Base-by-base conservation (phyloP, 1,284 basidiomycete genomes). In the Trichosporon sp. region DNA sequence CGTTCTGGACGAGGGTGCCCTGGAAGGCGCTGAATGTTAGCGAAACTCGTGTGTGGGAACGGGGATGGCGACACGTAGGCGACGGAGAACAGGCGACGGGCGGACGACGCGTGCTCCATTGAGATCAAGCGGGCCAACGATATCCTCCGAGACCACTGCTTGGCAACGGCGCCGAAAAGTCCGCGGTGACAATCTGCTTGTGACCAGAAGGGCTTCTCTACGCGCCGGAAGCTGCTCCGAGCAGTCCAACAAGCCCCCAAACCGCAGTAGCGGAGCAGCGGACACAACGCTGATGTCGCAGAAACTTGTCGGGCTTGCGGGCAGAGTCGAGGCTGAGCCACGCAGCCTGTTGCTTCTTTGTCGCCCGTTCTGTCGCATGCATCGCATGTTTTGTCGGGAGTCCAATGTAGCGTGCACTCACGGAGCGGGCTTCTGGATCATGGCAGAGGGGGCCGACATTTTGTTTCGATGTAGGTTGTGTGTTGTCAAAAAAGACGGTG, bases 1-100 rank as follows among this genome's bases (percentile, higher is more conserved):
- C 91, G 65, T 91, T 89, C 74, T 90, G 86, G 78, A 95, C 91
- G 75, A 91, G 89, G 67, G 89, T 87, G 67, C 91, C 90, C 77
- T 87, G 89, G 87, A 95, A 94, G 32, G 70, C 75, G 75, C 79
- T 81, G 69, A 19, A 12, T 6, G 19, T 21, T 26, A 43, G 65
- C 21, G 32, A 48, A 10, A 32, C 10, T 38, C 2, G 7, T 40
- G 10, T 26, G 26, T 26, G 26, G 26, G 26, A 26, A 26, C 26
- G 26, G 16, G 43, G 43, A n/a, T 8, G 11, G 43, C 4, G 38
- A 12, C 7, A 40, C 11, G 12, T 10, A 10, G 35, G 35, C 35
- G 38, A 12, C 38, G 11, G 8, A 40, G 38, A 40, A 10, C 38
- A 12, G 38, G 38, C 38, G 2, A 40, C 38, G 38, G 11, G 11